These are phyloP conservation scores for Paramarasmius palmivorus DNA, from an alignment of 1,284 basidiomycete genomes.

Conservation along the genomic window DNA sequence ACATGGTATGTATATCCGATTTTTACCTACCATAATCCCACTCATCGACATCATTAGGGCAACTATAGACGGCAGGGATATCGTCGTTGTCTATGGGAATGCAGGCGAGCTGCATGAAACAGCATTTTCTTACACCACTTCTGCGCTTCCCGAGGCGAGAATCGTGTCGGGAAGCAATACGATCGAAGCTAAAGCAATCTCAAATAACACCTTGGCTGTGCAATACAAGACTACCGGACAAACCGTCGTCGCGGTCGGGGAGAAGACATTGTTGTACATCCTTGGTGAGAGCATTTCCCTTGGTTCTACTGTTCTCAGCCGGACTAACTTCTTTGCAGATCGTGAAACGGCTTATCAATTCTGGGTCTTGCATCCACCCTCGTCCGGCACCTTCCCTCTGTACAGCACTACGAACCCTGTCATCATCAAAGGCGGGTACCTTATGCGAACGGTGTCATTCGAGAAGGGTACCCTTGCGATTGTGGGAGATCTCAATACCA, in stretches of 20 bases:
- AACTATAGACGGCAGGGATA: slow-evolving; percentile 45
- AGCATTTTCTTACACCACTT: slow-evolving; percentile 37
- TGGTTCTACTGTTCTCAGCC: neutral
- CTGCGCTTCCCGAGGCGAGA: slow-evolving; percentile 24
- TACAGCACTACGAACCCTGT: slow-evolving; percentile 41
- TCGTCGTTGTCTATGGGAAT: slow-evolving; percentile 51
- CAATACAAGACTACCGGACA: slow-evolving; percentile 47
- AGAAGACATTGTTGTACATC: slow-evolving; percentile 40
- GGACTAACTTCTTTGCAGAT: slow-evolving; percentile 28
- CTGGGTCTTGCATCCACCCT: slow-evolving; percentile 47
- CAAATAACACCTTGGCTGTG: slow-evolving; percentile 33
- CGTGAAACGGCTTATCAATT: slow-evolving; percentile 48
- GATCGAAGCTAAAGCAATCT: slow-evolving; percentile 34
- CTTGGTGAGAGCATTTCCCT: slow-evolving; percentile 35
- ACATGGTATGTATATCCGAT: slow-evolving; percentile 35
- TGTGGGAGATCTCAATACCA: slow-evolving; percentile 41
- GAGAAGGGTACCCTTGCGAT: slow-evolving; percentile 36
- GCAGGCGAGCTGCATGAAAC: slow-evolving; percentile 49
- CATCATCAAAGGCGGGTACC: slow-evolving; percentile 49
- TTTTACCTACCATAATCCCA: neutral
- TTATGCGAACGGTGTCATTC: slow-evolving; percentile 40
- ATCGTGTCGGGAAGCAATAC: slow-evolving; percentile 40
- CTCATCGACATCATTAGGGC: too few relatives aligned
- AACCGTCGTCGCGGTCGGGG: slow-evolving; percentile 43
- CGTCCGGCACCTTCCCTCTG: slow-evolving; percentile 33